Evolutionary conservation across 176 grass and related monocot species (phyloP).

Genomic region (Pharus latifolius): DNA sequence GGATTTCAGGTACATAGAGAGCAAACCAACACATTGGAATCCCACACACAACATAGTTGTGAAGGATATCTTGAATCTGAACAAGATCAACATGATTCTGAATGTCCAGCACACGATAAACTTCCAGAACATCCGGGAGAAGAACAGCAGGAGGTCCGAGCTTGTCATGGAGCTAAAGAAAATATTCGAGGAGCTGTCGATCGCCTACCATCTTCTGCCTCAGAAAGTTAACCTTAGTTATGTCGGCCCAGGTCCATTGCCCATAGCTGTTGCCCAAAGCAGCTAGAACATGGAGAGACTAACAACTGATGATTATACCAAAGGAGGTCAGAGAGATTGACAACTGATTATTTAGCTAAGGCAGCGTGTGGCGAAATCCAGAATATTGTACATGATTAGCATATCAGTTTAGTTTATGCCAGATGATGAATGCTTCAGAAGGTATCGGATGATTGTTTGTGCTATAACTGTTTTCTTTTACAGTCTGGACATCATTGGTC

Average conservation of each 20-base stretch:
- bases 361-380: too few species aligned
- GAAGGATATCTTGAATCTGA: slow-evolving; percentile 71
- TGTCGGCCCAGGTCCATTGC: slow-evolving; percentile 28
- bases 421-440: neutral
- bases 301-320: neutral
- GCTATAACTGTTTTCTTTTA: neutral
- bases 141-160: slow-evolving; percentile 64
- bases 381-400: neutral
- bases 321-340: neutral
- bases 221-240: slow-evolving; percentile 72
- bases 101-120: slow-evolving; percentile 82
- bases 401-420: neutral
- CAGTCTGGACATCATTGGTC: neutral
- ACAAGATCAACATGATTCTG: slow-evolving; percentile 85
- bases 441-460: neutral
- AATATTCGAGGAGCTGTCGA: slow-evolving; percentile 74
- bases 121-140: slow-evolving; percentile 87
- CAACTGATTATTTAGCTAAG: neutral
- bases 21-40: slow-evolving; percentile 81
- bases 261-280: slow-evolving; percentile 24
- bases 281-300: slow-evolving; percentile 13
- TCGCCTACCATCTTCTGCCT: slow-evolving; percentile 53
- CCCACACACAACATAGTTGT: slow-evolving; percentile 61
- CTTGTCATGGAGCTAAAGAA: slow-evolving; percentile 80
- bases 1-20: slow-evolving; percentile 72